phyloP scores from a whole-genome alignment of 192 early-diverging fungal species.

The Linderina pennispora region DNA sequence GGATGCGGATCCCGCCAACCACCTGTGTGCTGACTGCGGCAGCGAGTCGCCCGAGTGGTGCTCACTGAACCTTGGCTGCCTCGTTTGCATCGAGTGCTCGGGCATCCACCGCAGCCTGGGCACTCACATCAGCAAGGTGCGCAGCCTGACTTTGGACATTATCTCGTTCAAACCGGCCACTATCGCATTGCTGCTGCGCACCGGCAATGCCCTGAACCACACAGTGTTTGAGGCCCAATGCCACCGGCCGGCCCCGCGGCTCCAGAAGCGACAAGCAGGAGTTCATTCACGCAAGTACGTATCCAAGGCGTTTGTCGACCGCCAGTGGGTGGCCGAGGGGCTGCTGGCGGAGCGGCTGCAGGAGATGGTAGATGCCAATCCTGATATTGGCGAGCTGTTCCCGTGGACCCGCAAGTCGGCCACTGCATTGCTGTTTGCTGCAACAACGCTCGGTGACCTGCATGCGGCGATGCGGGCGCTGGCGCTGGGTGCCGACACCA shows the following conservation, averaged over 20 bases:
- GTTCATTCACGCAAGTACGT: conserved; percentile 73
- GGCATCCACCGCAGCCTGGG: conserved; percentile 90
- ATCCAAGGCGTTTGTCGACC: conserved; percentile 32
- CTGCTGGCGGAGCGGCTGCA: not conserved
- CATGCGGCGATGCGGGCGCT: conserved; percentile 52
- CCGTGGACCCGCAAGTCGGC: too few species aligned
- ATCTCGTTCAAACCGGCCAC: conserved; percentile 41
- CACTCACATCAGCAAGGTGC: conserved; percentile 83
- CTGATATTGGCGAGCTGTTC: too few species aligned
- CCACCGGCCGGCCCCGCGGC: conserved; percentile 44
- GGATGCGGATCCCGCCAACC: conserved; percentile 23
- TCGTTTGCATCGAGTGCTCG: conserved; percentile 87
- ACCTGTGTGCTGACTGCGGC: conserved; percentile 54
- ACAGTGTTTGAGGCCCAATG: conserved; percentile 17
- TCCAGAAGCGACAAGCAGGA: conserved; percentile 48
- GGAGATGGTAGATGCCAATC: too few species aligned
- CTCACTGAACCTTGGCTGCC: conserved; percentile 73
- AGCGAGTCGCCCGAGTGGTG: conserved; percentile 75
- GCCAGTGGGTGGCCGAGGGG: conserved; percentile 10
- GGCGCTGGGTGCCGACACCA: conserved; percentile 70
- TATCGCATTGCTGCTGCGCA: conserved; percentile 26
- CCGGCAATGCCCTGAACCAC: conserved; percentile 28
- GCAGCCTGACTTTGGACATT: conserved; percentile 74
- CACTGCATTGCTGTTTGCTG: conserved; percentile 29
- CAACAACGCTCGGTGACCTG: conserved; percentile 42